Evolutionary conservation across 768 basidiomycete species (phyloP), one percentile per base, ranked within the genome.

Genomic region (Lentinula detonsa): DNA sequence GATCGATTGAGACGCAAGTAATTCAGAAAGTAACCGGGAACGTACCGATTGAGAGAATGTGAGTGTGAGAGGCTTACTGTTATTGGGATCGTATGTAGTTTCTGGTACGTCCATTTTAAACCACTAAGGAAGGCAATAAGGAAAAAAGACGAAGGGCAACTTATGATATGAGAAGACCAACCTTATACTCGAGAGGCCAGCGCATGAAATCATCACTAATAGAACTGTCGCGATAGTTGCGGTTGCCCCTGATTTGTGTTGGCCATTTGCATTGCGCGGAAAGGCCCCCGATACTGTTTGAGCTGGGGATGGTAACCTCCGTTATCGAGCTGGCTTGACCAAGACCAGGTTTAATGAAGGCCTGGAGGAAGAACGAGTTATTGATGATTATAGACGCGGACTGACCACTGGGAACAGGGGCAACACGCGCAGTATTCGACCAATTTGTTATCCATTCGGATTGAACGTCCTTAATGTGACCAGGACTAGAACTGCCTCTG

Each of bases 311-410:
- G 3, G 50, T 31, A 18, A 52, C 5, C 21, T 52, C 50, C 34
- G 28, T 23, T 5, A 52, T 16, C n/a, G 50, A 52, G n/a, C 28
- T 52, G 16, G 50, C 50, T 52, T 52, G 50, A 52, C 13, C 10
- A 18, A 52, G 50, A n/a, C 50, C 50, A 52, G 50, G 50, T 52
- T 52, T 52, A 23, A 52, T 52, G 34, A 52, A 52, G 13, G 34
- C 1, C 50, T 52, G 28, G 21, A 52, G n/a, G 50, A 52, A 52
- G 18, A 52, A 52, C 11, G 50, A 31, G 15, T 52, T 31, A 18
- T 52, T 52, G 50, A 52, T 52, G 50, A 52, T 52, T 31, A 52
- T 52, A 15, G 50, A 52, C 10, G 50, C 50, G n/a, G 50, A 52
- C 50, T 52, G 50, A 35, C n/a, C 34, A 5, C 34, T 52, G 21